Evolutionary conservation across 805 yeast species (phyloP), one percentile per base, ranked within the genome.

Genomic region (Cyberlindnera amylophila): DNA sequence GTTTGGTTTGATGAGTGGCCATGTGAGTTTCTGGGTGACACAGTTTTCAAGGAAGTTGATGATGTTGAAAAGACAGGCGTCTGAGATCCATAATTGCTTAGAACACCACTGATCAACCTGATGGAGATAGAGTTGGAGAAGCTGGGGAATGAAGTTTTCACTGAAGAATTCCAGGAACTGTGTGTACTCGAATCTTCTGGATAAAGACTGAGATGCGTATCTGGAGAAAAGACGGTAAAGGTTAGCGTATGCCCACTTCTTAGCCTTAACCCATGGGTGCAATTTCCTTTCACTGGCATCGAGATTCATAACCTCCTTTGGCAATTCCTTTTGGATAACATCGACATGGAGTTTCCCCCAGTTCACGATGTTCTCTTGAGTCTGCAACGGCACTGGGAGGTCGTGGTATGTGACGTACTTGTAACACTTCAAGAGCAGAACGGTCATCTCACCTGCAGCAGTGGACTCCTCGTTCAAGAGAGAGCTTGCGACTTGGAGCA

Each of bases 191-290:
- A 71, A 77, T 48, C 74, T 78, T 44, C 57, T 67, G 39, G 67
- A 61, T 15, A 69, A 50, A 2, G 70, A 64, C 17, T 63, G 62
- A 0, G 86, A 74, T 1, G 83, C 87, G 57, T 84, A 89, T 53
- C 91, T 73, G 40, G 73, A 74, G 54, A 86, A 86, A 3, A 89
- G 59, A 51, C 95, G 75, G 51, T 72, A 75, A 32, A 90, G 59
- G 59, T 86, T 88, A 18, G 87, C 88, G 56, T 80, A 81, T 1
- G 95, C 78, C 97, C 98, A 91, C 62, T 91, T 93, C 66, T 75
- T 90, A 52, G 79, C 76, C 64, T 79, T 91, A 58, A 69, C 81
- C 83, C 83, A 85, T 37, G 79, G 82, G 52, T 75, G 69, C 16
- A 64, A 51, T 36, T 65, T 69, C 38, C 78, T 69, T 32, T 78